phyloP scores from a whole-genome alignment of 1,284 basidiomycete genomes.

The Cutaneotrichosporon cavernicola region DNA sequence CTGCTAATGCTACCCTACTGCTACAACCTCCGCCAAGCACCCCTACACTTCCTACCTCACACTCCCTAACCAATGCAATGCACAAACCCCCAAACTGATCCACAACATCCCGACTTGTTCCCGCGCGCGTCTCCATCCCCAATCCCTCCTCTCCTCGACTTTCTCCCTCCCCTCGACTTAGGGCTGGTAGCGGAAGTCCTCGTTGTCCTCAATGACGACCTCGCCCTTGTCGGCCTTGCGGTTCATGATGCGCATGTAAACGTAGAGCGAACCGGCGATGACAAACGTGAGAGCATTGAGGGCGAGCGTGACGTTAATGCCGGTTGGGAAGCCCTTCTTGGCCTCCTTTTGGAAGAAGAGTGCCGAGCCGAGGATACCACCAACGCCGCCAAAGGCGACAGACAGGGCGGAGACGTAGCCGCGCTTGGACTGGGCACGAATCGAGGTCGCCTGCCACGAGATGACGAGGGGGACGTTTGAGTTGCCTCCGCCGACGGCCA shows the following conservation, averaged over 20 bases:
- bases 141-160: neutral
- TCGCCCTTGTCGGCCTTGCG: conserved; percentile 14
- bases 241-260: conserved; percentile 23
- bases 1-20: neutral
- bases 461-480: conserved; percentile 42
- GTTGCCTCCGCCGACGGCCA: conserved; percentile 48
- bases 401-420: conserved; percentile 50
- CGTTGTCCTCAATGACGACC: conserved; percentile 16
- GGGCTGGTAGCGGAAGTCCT: conserved; percentile 20
- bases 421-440: conserved; percentile 52
- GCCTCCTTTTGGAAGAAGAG: conserved; percentile 37
- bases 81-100: neutral
- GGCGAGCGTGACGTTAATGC: conserved; percentile 32
- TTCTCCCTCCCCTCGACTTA: neutral
- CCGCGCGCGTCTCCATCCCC: neutral
- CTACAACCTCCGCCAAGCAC: neutral
- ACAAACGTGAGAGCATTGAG: conserved; percentile 34
- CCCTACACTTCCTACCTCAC: neutral
- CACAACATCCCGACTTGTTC: no score
- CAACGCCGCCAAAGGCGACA: conserved; percentile 53
- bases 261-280: conserved; percentile 23
- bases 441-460: conserved; percentile 51
- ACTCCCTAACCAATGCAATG: neutral
- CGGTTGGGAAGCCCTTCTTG: conserved; percentile 30
- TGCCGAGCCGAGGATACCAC: conserved; percentile 53